Conservation (phyloP, 2,329 filamentous ascomycete genomes). For the Trichoderma afroharzianum region DNA sequence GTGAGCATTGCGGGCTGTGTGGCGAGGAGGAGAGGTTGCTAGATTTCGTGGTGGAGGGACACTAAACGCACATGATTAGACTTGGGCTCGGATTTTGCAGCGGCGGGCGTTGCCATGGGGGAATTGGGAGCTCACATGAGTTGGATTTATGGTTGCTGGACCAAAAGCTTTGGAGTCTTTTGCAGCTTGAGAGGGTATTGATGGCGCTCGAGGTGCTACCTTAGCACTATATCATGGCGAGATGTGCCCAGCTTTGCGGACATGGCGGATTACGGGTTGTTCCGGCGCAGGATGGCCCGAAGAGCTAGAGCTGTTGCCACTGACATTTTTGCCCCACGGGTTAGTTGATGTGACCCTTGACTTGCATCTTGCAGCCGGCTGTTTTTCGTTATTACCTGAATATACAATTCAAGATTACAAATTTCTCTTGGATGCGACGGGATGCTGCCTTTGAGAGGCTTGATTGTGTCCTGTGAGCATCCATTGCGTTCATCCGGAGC, state of each 20-base stretch:
- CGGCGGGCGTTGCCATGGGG: not conserved
- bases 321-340: not conserved
- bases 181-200: not conserved
- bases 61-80: conserved; percentile 19
- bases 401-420: not conserved
- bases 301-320: conserved; percentile 7
- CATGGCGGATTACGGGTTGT: conserved; percentile 19
- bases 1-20: conserved; percentile 35
- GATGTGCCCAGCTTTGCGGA: conserved; percentile 2
- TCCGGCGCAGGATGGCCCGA: conserved; percentile 15
- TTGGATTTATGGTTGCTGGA: not conserved
- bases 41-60: not conserved
- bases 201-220: not conserved
- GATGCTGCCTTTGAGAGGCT: not conserved
- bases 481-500: not conserved
- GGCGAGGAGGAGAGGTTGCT: conserved; percentile 11
- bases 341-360: not conserved
- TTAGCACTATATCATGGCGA: not conserved
- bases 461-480: not conserved
- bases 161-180: not conserved
- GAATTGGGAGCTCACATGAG: conserved; percentile 20
- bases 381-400: not conserved
- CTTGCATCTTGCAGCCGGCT: not conserved
- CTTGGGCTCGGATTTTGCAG: not conserved
- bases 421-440: not conserved